Evolutionary conservation across 108 stramenopile species (phyloP).

Genomic region (Cyclotella atomus): DNA sequence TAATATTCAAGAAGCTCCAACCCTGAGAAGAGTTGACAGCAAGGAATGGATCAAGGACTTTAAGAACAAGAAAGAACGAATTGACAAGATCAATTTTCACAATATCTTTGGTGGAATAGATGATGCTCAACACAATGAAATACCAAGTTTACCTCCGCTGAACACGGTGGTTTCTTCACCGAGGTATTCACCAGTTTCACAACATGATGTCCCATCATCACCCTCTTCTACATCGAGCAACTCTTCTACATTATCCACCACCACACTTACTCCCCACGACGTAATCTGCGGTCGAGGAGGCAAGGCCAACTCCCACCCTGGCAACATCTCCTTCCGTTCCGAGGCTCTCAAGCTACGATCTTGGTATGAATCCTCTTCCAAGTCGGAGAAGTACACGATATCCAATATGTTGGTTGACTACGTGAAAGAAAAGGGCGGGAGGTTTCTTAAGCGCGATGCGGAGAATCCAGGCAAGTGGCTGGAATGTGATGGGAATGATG

Average conservation of each 20-base stretch:
- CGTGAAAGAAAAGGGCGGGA: conserved; percentile 46
- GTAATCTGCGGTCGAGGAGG: conserved; percentile 54
- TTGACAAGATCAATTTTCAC: conserved; percentile 53
- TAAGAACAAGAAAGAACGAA: conserved; percentile 40
- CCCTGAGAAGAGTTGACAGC: conserved; percentile 25
- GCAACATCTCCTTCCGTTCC: conserved; percentile 40
- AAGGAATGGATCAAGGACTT: conserved; percentile 43
- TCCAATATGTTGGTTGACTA: conserved; percentile 37
- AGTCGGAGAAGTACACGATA: conserved; percentile 48
- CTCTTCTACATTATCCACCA: not conserved
- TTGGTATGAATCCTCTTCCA: conserved; percentile 47
- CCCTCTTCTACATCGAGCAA: conserved; percentile 7
- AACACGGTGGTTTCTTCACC: not conserved
- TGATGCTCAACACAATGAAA: conserved; percentile 35
- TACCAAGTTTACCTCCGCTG: conserved; percentile 24
- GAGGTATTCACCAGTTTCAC: not conserved
- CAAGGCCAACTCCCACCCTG: conserved; percentile 48
- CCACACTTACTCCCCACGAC: conserved; percentile 22
- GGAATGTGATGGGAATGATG: conserved; percentile 51
- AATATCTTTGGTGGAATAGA: conserved; percentile 38
- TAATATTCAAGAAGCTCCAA: not conserved
- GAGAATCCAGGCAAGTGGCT: conserved; percentile 30
- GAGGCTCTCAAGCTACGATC: conserved; percentile 39
- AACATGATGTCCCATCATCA: not conserved
- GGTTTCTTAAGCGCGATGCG: conserved; percentile 54